Percentiles rank a stretch among this genome's conserved stretches.
Evolutionary conservation across 306 rosid genomes (phyloP).

Genomic region (Vigna unguiculata): DNA sequence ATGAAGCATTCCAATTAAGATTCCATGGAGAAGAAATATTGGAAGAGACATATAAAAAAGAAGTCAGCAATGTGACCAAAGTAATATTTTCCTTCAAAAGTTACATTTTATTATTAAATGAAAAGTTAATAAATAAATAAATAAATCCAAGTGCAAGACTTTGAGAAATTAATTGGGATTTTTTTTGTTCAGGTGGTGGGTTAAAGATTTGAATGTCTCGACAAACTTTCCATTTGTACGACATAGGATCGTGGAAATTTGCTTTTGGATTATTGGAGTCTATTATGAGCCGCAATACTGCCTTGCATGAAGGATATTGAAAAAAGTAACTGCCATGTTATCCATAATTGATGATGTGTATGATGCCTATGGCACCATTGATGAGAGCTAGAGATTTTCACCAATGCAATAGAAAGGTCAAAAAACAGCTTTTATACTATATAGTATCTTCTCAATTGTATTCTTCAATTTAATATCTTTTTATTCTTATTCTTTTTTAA

Average conservation of each 20-base stretch:
- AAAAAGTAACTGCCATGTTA: background rate
- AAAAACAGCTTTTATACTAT: background rate
- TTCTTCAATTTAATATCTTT: background rate
- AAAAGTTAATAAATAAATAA: background rate
- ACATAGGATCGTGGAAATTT: conserved; percentile 53
- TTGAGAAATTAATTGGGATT: background rate
- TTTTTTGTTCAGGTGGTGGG: conserved; percentile 51
- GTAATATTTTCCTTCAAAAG: background rate
- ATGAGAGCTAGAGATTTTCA: conserved; percentile 57
- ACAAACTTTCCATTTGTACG: background rate
- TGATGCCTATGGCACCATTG: conserved; percentile 60
- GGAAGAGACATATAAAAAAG: conserved; percentile 47
- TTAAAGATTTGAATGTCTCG: background rate
- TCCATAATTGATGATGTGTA: conserved; percentile 58
- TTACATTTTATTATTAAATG: background rate
- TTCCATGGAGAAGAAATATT: conserved; percentile 54
- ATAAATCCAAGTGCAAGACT: background rate
- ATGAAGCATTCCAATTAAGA: conserved; percentile 55
- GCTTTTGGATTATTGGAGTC: conserved; percentile 54
- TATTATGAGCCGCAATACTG: conserved; percentile 43
- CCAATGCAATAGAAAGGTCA: conserved; percentile 55
- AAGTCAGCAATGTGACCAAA: background rate
- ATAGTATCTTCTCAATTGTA: no score
- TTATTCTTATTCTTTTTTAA: background rate
- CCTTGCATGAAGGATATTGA: conserved; percentile 39